Conservation (phyloP, 495 filamentous ascomycete species). For the Daldinia bambusicola region DNA sequence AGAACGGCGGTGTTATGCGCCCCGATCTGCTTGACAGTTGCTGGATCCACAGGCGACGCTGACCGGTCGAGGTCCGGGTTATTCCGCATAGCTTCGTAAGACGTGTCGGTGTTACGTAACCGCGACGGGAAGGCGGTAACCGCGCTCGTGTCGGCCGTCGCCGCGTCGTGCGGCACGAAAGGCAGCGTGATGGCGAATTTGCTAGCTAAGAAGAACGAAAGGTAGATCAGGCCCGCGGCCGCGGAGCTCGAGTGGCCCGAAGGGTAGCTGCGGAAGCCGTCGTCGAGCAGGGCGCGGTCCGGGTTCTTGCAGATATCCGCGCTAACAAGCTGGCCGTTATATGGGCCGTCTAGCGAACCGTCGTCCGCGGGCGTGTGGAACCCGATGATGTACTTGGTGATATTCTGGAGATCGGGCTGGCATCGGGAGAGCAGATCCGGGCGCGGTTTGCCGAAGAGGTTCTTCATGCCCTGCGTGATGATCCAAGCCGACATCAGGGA, state of each 20-base stretch:
- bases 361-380: constrained; percentile 49
- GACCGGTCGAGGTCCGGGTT: constrained; percentile 35
- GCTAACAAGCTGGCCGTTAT: constrained; percentile 66
- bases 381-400: constrained; percentile 55
- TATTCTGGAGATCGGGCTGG: constrained; percentile 63
- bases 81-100: constrained; percentile 41
- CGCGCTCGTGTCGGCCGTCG: constrained; percentile 46
- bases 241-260: constrained; percentile 71
- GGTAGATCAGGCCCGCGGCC: constrained; percentile 81
- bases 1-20: constrained; percentile 58
- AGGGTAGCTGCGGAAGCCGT: constrained; percentile 88
- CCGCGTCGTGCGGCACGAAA: constrained; percentile 62
- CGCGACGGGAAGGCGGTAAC: constrained; percentile 63
- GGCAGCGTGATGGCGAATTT: constrained; percentile 68
- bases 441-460: constrained; percentile 84
- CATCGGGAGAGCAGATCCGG: constrained; percentile 83
- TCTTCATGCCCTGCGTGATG: constrained; percentile 85
- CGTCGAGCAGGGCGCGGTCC: constrained; percentile 73
- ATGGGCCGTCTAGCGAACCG: constrained; percentile 51
- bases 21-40: constrained; percentile 50
- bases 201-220: constrained; percentile 74
- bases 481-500: constrained; percentile 75
- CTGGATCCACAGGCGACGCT: constrained; percentile 38
- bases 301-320: constrained; percentile 75
- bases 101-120: constrained; percentile 41